Base-by-base conservation (phyloP, 257 asterid genomes). In the Scutellaria baicalensis region DNA sequence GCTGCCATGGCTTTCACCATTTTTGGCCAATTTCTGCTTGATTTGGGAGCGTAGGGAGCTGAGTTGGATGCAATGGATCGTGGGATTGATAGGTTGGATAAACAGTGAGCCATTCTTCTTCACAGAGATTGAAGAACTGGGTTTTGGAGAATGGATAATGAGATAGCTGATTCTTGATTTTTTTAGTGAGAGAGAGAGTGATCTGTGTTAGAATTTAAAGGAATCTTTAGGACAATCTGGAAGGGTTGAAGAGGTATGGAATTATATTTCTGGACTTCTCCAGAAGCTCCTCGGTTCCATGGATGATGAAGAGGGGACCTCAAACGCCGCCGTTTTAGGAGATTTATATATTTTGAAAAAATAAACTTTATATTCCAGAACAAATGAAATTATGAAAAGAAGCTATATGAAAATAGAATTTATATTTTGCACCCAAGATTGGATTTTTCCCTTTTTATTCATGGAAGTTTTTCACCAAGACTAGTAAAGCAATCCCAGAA, bases 401-500 rank as follows among this genome's bases (percentile, higher is more conserved):
- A 17, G 6, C 16, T 3, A 67, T 39, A 1, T 54, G 38, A 59
- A 35, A 47, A 18, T 1, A 36, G 16, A 38, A 33, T 49, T 31
- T 6, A 55, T 5, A n/a, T 65, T 51, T 65, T 65, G 54, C 75
- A 62, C 31, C 59, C 50, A 67, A 59, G 1, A 14, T 33, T 44
- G 3, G 27, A 3, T 31, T 36, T 42, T 11, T 13, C 39, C 39
- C 1, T n/a, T 4, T 14, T 13, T 38, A 33, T n/a, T 84, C 81
- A 88, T 47, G 86, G 84, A 61, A 76, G 81, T 71, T 47, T 66
- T 3, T 74, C 85, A 43, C 66, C 80, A 44, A 82, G 74, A 69
- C 72, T 43, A 43, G 66, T 64, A 59, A 84, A 85, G 77, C 79
- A 74, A 72, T 89, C 95, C 95, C 95, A 89, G 11, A 75, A 75